phyloP scores from a whole-genome alignment of 352 stramenopile species.

The Aphanomyces astaci region DNA sequence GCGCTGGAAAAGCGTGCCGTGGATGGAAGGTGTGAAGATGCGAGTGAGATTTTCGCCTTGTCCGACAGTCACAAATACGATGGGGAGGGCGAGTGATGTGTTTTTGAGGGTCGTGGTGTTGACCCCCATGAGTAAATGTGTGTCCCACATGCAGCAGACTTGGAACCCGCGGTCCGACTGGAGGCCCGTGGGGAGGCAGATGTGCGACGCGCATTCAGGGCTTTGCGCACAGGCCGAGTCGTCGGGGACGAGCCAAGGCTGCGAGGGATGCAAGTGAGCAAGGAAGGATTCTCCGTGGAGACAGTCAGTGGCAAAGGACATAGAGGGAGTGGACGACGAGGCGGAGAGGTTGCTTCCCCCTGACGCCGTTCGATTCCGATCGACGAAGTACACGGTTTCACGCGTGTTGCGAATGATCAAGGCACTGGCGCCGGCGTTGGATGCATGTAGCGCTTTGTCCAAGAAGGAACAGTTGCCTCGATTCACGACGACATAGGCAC shows the following conservation, averaged over 20 bases:
- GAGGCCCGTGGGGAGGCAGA: conserved; percentile 55
- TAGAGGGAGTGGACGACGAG: conserved; percentile 19
- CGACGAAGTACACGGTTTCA: conserved; percentile 46
- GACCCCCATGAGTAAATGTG: conserved; percentile 61
- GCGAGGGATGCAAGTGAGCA: conserved; percentile 27
- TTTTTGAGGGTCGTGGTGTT: conserved; percentile 39
- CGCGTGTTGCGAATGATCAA: conserved; percentile 55
- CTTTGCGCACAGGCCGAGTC: conserved; percentile 27
- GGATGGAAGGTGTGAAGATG: conserved; percentile 29
- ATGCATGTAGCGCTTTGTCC: conserved; percentile 44
- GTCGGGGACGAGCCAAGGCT: conserved; percentile 45
- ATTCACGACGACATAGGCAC: conserved; percentile 35
- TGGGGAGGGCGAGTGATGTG: conserved; percentile 43
- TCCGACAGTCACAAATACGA: conserved; percentile 61
- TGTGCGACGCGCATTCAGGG: conserved; percentile 36
- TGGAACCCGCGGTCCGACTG: conserved; percentile 31
- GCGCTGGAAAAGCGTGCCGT: conserved; percentile 33
- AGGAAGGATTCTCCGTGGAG: conserved; percentile 50
- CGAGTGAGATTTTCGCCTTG: conserved; percentile 43
- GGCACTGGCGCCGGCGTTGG: conserved; percentile 43
- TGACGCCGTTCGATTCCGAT: conserved; percentile 37
- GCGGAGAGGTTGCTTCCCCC: conserved; percentile 12
- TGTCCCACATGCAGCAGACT: conserved; percentile 75
- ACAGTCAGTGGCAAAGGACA: conserved; percentile 65
- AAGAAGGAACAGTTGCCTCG: conserved; percentile 73